Conservation (phyloP, 164 flowering plant genomes). For the Nymphaea colorata region DNA sequence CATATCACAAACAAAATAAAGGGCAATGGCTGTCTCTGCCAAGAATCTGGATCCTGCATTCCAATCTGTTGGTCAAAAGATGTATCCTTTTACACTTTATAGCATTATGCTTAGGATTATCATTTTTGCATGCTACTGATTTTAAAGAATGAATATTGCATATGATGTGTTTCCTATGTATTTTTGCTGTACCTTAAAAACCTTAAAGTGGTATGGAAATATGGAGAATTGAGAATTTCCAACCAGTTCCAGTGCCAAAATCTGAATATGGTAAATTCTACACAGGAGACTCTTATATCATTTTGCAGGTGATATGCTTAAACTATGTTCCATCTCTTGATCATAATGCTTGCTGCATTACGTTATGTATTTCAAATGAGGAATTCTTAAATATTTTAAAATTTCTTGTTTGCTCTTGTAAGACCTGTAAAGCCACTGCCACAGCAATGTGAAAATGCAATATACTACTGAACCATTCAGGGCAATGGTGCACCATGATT, state of each 20-base stretch:
- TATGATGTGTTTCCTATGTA: background rate
- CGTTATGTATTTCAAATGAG: background rate
- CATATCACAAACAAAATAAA: background rate
- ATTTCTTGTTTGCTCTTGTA: no score
- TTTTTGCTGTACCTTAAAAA: constrained; percentile 32
- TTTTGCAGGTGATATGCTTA: constrained; percentile 54
- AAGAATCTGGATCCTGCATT: background rate
- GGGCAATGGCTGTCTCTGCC: background rate
- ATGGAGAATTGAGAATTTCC: constrained; percentile 91
- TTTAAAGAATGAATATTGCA: background rate
- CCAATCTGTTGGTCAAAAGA: background rate
- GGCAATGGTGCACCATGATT: no score
- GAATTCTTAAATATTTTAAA: no score
- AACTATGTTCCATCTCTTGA: background rate
- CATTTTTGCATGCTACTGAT: background rate
- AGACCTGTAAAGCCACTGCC: no score
- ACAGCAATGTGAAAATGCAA: no score
- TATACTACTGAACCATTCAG: no score
- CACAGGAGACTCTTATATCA: constrained; percentile 73
- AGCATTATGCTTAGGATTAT: background rate
- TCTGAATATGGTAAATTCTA: constrained; percentile 91
- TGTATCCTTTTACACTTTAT: background rate
- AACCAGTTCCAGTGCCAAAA: constrained; percentile 79
- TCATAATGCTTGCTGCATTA: background rate
- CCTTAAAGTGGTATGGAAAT: constrained; percentile 76